Evolutionary conservation across 768 basidiomycete genomes (phyloP).

Genomic region (Russula lepida): DNA sequence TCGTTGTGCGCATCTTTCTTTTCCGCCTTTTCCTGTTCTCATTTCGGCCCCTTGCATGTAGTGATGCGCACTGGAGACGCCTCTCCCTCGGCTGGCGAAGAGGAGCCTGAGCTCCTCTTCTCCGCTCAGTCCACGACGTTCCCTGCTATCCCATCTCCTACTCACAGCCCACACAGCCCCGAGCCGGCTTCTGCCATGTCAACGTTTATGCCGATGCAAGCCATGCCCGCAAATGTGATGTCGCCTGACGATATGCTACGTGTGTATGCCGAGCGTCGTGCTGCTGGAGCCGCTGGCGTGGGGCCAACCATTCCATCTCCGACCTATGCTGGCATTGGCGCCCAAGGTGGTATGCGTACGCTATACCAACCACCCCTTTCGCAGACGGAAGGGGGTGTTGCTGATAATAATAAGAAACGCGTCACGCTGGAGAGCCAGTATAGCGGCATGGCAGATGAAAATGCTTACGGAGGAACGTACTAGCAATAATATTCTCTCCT

Average conservation of each 20-base stretch:
- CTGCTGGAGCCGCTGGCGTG: slow-evolving; percentile 28
- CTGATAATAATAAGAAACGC: slow-evolving; percentile 19
- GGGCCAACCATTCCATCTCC: slow-evolving; percentile 25
- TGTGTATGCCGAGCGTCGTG: slow-evolving; percentile 51
- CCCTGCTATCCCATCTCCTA: slow-evolving; percentile 30
- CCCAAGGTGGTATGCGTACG: slow-evolving; percentile 27
- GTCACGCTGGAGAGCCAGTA: slow-evolving; percentile 26
- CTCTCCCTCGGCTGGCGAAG: background rate
- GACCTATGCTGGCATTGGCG: slow-evolving; percentile 23
- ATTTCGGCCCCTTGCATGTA: slow-evolving; percentile 23
- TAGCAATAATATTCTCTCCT: background rate
- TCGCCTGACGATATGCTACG: slow-evolving; percentile 72
- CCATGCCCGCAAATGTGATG: slow-evolving; percentile 37
- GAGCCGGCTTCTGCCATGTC: slow-evolving; percentile 31
- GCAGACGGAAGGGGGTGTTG: background rate
- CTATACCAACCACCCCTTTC: slow-evolving; percentile 27
- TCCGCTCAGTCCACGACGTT: slow-evolving; percentile 24
- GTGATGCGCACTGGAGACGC: slow-evolving; percentile 63
- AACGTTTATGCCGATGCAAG: slow-evolving; percentile 34
- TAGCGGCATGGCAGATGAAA: slow-evolving; percentile 22
- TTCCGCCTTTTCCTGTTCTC: slow-evolving; percentile 6
- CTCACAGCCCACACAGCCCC: slow-evolving; percentile 25
- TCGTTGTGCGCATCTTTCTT: slow-evolving; percentile 39
- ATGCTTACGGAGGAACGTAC: slow-evolving; percentile 25
- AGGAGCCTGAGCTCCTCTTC: slow-evolving; percentile 40